Evolutionary conservation across 306 rosid genomes (phyloP).

Genomic region (Cucurbita moschata): DNA sequence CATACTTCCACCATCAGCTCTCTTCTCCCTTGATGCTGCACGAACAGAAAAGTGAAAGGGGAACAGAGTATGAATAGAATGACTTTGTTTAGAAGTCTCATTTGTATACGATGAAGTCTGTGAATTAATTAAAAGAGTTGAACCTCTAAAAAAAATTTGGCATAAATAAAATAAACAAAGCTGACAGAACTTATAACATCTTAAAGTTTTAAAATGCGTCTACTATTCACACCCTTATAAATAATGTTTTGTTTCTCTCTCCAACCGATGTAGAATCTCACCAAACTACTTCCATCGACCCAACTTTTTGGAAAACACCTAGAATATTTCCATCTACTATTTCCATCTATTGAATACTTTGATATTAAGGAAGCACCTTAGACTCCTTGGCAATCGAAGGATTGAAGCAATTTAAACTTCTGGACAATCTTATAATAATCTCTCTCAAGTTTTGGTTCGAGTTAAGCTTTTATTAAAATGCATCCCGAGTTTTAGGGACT

Average conservation of each 20-base stretch:
- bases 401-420: not conserved
- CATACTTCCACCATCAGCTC: conserved; percentile 65
- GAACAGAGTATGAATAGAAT: not conserved
- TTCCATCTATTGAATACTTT: not conserved
- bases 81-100: too few relatives aligned
- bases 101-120: too few relatives aligned
- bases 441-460: not conserved
- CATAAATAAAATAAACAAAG: not conserved
- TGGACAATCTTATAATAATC: not conserved
- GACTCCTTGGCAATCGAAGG: not conserved
- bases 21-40: conserved; percentile 1
- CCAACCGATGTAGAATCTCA: too few relatives aligned
- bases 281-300: not conserved
- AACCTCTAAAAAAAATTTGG: not conserved
- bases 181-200: not conserved
- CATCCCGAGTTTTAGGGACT: too few relatives aligned
- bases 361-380: not conserved
- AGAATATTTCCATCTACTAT: not conserved
- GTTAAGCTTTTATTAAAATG: not conserved
- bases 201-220: too few relatives aligned
- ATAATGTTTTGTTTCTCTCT: too few relatives aligned
- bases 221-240: too few relatives aligned
- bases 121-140: not conserved
- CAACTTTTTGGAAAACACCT: not conserved
- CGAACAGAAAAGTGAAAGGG: not conserved